Conservation (phyloP, 116 monocot genomes). For the Zostera marina region DNA sequence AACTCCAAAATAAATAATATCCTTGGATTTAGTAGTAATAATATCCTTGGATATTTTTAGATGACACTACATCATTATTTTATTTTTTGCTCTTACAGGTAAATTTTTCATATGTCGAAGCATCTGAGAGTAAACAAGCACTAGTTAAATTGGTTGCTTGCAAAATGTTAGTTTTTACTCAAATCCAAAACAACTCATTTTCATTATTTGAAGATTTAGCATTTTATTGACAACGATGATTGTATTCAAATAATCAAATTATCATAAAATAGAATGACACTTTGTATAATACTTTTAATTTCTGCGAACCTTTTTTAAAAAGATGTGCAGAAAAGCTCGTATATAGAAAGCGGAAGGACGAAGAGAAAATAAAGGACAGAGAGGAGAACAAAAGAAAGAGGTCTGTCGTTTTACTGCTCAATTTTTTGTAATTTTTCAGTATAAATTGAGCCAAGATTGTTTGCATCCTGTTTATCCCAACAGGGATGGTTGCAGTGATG, state of each 20-base stretch:
- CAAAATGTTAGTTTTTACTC: constrained; percentile 33
- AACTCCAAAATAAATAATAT: too few relatives aligned
- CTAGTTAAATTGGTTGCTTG: constrained; percentile 93
- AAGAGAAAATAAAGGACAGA: constrained; percentile 17
- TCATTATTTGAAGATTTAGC: not conserved
- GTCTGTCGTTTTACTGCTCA: constrained; percentile 7
- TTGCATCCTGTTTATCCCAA: not conserved
- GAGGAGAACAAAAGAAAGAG: constrained; percentile 38
- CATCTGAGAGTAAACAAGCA: constrained; percentile 80
- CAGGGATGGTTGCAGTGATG: constrained; percentile 5
- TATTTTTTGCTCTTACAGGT: constrained; percentile 33
- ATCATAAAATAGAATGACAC: not conserved
- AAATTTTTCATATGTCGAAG: constrained; percentile 88
- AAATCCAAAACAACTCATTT: not conserved
- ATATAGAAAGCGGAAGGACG: constrained; percentile 60
- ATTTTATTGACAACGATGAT: not conserved
- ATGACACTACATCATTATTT: not conserved
- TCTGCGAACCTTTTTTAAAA: constrained; percentile 8
- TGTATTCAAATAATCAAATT: not conserved
- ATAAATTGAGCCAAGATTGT: not conserved
- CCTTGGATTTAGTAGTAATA: too few relatives aligned
- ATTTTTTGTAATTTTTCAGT: not conserved
- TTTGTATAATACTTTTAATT: not conserved
- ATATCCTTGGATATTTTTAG: not conserved
- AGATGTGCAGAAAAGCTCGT: constrained; percentile 95